Base-by-base conservation (phyloP, 2,329 filamentous ascomycete species). In the Aspergillus jensenii region DNA sequence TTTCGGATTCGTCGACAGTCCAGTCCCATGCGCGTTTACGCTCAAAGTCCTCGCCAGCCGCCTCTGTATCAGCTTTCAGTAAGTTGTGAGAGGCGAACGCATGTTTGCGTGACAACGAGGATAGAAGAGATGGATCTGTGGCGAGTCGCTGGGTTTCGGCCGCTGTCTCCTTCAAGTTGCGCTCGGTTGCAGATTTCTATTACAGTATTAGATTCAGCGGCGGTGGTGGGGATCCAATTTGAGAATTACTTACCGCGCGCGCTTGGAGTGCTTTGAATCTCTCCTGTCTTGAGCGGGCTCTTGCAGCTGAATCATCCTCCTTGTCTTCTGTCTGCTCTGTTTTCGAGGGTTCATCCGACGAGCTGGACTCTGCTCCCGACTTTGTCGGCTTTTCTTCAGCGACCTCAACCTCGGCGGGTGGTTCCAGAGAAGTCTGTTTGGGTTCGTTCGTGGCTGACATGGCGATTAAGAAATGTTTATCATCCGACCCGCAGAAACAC, bases 1-100 rank as follows among this genome's bases (percentile, higher is more conserved):
- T 86, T 78, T 97, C 95, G 66, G 87, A 90, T 78, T 99, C 95
- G 63, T 99, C 95, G 6, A 93, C 81, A 1, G 95, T 99, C 90
- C 95, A 99, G 78, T 98, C 95, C 95, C 95, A 99, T 1, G 95
- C 95, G 41, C 95, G 88, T 78, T 98, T 97, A 65, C 95, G 90
- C 81, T 99, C 95, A 71, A 98, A 99, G 74, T 98, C 95, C 55
- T 90, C 91, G 35, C 92, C 92, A 0, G 83, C 81, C 17, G 90
- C 91, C 73, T 93, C 90, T 2, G 92, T 88, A 68, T 97, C 92
- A 4, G 92, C 91, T 79, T 96, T 96, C 44, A 97, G 83, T 0
- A 99, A 85, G 71, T 98, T 99, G 74, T 97, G 91, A 6, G 89
- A 87, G 19, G 95, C 93, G 65, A 95, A 87, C 55, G 91, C 93